Evolutionary conservation across 805 yeast species (phyloP), one percentile per base, ranked within the genome.

Genomic region (Teunomyces gatunensis): DNA sequence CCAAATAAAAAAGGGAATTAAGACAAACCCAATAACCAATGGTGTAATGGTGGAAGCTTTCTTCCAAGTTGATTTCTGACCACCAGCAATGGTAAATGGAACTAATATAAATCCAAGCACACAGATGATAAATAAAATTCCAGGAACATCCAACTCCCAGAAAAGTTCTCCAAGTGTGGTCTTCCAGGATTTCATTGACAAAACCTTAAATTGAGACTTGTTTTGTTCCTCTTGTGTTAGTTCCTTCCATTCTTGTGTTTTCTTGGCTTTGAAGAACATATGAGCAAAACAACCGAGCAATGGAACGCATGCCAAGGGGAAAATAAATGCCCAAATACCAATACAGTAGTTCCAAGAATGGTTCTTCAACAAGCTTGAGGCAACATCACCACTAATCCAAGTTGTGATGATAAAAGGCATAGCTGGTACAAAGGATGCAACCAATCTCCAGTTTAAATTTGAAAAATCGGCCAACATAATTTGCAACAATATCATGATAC

Each of bases 61-160:
- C 46, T 68, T 58, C 94, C 95, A 87, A 44, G 73, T 70, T 2
- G 68, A 53, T 1, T 58, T 39, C 30, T 66, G 59, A 51, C 90
- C 90, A 52, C 89, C 91, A 10, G 91, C 91, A 21, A 87, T 64
- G 7, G 94, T 86, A 53, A 87, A 73, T 18, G 95, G 94, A 20
- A 81, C 83, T 49, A 87, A 70, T 39, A 87, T 71, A 54, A 85
- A 77, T 36, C 88, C 89, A 18, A 87, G 68, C 2, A 76, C 73
- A 20, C 78, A 77, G 44, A 79, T 71, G 55, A 85, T 59, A 15
- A 84, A 63, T 15, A 83, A 55, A 30, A 83, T 65, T 39, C 94
- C 95, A 46, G 83, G 61, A 11, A 83, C 64, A 61, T 87, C 94
- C 37, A 84, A 59, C 57, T 78, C 76, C 86, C 87, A 83, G 64